Percentiles rank a stretch among this genome's conserved stretches.
Evolutionary conservation across 768 basidiomycete species (phyloP).

Genomic region (Gelatoporia subvermispora): DNA sequence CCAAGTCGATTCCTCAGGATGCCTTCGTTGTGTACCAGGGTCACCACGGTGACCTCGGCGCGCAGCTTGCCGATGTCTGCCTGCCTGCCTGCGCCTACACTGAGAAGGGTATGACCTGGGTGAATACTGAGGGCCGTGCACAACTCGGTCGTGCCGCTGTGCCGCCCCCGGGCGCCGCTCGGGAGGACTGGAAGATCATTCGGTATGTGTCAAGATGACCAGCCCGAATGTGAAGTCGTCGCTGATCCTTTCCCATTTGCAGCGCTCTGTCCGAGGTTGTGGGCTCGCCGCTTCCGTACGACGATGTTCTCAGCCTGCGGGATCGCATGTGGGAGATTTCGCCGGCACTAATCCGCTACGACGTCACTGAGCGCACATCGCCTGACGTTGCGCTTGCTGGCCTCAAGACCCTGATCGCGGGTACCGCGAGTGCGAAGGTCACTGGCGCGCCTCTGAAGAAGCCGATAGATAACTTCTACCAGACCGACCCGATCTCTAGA

Average conservation of each 20-base stretch:
- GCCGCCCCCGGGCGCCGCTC: slow-evolving; percentile 86
- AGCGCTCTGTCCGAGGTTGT: slow-evolving; percentile 89
- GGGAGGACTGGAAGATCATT: slow-evolving; percentile 98
- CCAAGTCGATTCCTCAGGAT: slow-evolving; percentile 79
- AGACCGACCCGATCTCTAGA: slow-evolving; percentile 92
- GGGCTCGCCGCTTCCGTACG: slow-evolving; percentile 81
- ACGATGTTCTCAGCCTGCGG: slow-evolving; percentile 75
- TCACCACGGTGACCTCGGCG: slow-evolving; percentile 95
- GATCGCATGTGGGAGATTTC: slow-evolving; percentile 98
- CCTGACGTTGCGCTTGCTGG: slow-evolving; percentile 67
- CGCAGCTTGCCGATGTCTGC: slow-evolving; percentile 95
- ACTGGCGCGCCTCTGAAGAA: slow-evolving; percentile 62
- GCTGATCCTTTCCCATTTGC: not conserved
- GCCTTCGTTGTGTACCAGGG: slow-evolving; percentile 99
- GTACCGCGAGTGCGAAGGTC: slow-evolving; percentile 50
- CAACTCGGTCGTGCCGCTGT: slow-evolving; percentile 92
- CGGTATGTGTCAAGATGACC: slow-evolving; percentile 51
- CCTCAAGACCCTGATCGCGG: slow-evolving; percentile 49
- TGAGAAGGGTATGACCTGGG: slow-evolving; percentile 87
- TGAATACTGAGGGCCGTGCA: slow-evolving; percentile 93
- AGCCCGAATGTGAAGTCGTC: not conserved
- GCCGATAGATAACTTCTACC: slow-evolving; percentile 91
- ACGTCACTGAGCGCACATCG: slow-evolving; percentile 73
- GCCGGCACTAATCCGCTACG: slow-evolving; percentile 84
- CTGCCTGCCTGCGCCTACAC: slow-evolving; percentile 93